Conservation (phyloP, 352 stramenopile species). For the Globisporangium viniferum region DNA sequence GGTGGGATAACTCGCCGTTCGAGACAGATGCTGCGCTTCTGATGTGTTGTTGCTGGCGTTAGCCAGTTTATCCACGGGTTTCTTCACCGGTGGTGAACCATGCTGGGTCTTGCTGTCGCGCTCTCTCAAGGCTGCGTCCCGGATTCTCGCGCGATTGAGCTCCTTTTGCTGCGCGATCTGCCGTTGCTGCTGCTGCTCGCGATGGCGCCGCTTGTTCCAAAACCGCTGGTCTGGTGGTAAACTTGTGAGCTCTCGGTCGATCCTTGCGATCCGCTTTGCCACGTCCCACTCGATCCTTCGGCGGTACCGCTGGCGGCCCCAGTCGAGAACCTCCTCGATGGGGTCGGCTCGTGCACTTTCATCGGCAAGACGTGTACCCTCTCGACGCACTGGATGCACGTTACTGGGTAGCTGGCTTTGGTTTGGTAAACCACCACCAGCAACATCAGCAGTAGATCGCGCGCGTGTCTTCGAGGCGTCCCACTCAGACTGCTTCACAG, state of each 20-base stretch:
- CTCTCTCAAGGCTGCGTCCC: not conserved
- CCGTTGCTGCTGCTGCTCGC: constrained; percentile 18
- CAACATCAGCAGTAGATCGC: not conserved
- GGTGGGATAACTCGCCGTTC: not conserved
- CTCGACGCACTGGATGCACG: not conserved
- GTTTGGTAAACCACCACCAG: not conserved
- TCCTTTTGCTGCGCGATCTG: constrained; percentile 1
- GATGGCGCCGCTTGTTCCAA: constrained; percentile 38
- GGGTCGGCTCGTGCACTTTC: not conserved
- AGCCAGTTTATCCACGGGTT: not conserved
- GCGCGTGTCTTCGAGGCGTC: not conserved
- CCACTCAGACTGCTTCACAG: not conserved
- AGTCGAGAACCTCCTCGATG: constrained; percentile 1
- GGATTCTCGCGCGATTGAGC: not conserved
- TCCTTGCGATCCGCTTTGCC: constrained; percentile 57
- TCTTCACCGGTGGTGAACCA: not conserved
- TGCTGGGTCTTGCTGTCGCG: not conserved
- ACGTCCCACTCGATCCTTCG: constrained; percentile 69
- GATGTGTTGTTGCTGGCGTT: not conserved
- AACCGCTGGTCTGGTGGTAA: constrained; percentile 47
- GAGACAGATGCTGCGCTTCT: not conserved
- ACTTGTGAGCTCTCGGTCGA: constrained; percentile 55
- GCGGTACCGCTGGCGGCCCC: constrained; percentile 29
- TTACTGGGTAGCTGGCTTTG: not conserved
- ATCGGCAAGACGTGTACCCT: not conserved